A percentile compares a stretch with the other conserved stretches of the same genome.
Evolutionary conservation across 495 filamentous ascomycete genomes (phyloP).

Genomic region (Annulohypoxylon maeteangense): DNA sequence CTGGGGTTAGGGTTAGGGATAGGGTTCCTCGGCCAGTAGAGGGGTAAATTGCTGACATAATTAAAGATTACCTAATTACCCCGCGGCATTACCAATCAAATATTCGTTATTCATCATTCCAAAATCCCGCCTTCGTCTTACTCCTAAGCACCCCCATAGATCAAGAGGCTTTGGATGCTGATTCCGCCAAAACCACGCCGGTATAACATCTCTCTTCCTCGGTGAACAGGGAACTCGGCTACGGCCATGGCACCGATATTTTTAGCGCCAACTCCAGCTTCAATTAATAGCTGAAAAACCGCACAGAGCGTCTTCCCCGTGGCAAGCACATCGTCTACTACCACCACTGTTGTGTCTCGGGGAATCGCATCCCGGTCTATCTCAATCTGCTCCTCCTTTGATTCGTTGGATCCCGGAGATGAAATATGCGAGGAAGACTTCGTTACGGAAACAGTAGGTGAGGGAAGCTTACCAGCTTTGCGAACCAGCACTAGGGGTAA

Average conservation of each 20-base stretch:
- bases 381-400: constrained; percentile 60
- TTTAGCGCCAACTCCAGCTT: constrained; percentile 57
- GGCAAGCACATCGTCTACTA: constrained; percentile 73
- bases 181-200: constrained; percentile 65
- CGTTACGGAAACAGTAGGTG: constrained; percentile 63
- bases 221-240: constrained; percentile 70
- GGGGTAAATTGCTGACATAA: no score
- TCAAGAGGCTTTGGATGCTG: constrained; percentile 67
- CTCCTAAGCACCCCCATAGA: constrained; percentile 62
- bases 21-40: no score
- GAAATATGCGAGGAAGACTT: constrained; percentile 69
- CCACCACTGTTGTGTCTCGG: constrained; percentile 60
- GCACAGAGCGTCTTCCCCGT: constrained; percentile 69
- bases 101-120: no score
- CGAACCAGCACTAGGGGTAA: constrained; percentile 66
- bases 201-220: constrained; percentile 64
- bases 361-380: constrained; percentile 61
- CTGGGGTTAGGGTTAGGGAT: background rate
- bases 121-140: no score
- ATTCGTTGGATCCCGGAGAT: constrained; percentile 50
- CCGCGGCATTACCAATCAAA: no score
- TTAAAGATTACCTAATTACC: no score
- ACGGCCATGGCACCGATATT: constrained; percentile 65
- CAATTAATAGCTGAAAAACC: constrained; percentile 62
- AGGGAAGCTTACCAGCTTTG: constrained; percentile 68